Conservation (phyloP, 345 rosid species). For the Eucalyptus virginea region DNA sequence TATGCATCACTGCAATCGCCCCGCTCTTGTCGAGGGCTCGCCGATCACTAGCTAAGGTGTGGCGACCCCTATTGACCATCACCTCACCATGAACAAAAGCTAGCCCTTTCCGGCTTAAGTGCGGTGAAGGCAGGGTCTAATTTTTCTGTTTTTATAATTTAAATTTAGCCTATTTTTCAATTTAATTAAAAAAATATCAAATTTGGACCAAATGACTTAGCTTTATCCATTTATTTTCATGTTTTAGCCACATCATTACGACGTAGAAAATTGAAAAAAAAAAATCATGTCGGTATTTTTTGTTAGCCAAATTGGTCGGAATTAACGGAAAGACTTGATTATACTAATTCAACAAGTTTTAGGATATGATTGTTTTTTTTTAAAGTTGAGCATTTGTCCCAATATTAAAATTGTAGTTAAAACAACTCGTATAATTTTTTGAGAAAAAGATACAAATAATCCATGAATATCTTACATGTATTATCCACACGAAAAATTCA, state of each 20-base stretch:
- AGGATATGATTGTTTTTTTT: not conserved
- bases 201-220: not conserved
- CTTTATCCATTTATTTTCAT: not conserved
- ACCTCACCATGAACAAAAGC: no score
- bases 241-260: not conserved
- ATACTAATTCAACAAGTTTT: rapidly evolving
- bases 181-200: not conserved
- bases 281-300: not conserved
- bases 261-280: rapidly evolving
- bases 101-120: not conserved
- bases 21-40: no score
- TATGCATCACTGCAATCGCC: no score
- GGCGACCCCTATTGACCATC: not conserved
- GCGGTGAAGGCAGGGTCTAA: not conserved
- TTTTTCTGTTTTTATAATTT: not conserved
- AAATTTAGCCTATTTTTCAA: not conserved
- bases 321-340: rapidly evolving
- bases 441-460: not conserved
- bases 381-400: not conserved
- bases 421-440: not conserved
- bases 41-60: no score
- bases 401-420: not conserved
- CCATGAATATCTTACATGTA: not conserved
- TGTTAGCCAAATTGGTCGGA: not conserved
- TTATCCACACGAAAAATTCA: not conserved